Base-by-base conservation (phyloP, 176 grass and related monocot genomes). In the Carex cristatella region DNA sequence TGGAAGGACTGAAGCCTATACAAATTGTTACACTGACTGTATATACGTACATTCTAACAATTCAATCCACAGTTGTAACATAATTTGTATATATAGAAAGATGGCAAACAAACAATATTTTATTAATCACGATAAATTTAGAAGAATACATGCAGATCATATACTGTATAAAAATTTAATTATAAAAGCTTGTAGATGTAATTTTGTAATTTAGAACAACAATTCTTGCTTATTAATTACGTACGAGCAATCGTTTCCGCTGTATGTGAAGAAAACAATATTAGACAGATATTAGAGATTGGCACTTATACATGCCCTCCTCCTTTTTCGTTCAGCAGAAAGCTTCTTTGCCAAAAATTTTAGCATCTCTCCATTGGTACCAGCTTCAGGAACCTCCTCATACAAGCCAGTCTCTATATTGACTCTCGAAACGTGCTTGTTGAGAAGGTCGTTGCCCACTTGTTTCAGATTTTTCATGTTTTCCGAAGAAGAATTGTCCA, bases 351-450 rank as follows among this genome's bases (percentile, higher is more conserved):
- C n/a, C 91, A 10, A 94, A 87, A 35, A 0, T 13, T 37, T 0
- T 1, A 94, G 87, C 49, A 81, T 90, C 9, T 97, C 35, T 61
- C 85, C 88, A 4, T 97, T 97, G 28, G 88, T 94, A 16, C 81
- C 80, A 8, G 61, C 79, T 0, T 27, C 59, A 0, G 3, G 0
- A 19, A 88, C 72, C 0, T 64, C 15, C 58, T 89, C 85, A 5
- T 58, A 90, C 23, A 11, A 68, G 9, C 92, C 90, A 0, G 80
- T 92, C 88, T 97, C 94, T 4, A 92, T 0, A 59, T 94, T 74
- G 23, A 97, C 86, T 79, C 70, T 88, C 48, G 88, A 91, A 57
- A 12, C 84, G 0, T 8, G 54, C 53, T 4, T 91, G 75, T 87
- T 86, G 0, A 92, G 76, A n/a, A 97, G 81, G 1, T 40, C 61